These are phyloP conservation scores for Cutaneotrichosporon mucoides DNA, from an alignment of 1,284 basidiomycete species.

Conservation along the genomic window DNA sequence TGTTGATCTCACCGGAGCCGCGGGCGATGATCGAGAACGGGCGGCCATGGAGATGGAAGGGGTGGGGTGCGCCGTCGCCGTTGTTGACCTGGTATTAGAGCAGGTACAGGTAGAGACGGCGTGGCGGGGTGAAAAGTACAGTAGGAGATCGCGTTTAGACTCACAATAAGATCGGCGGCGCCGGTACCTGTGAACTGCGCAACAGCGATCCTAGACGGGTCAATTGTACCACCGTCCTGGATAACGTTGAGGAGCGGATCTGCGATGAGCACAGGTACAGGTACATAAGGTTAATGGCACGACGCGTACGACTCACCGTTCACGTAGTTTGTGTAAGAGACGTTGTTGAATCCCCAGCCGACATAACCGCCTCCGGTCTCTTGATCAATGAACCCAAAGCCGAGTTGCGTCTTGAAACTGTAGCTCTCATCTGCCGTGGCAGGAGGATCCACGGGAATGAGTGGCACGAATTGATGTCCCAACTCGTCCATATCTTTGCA, in stretches of 20 bases:
- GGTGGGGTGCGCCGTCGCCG: slow-evolving; percentile 43
- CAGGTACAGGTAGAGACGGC: too few species aligned
- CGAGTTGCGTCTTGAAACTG: slow-evolving; percentile 28
- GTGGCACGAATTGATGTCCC: slow-evolving; percentile 10
- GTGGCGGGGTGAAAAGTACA: too few species aligned
- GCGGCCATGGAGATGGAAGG: slow-evolving; percentile 40
- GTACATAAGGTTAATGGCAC: too few species aligned
- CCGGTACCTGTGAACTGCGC: neutral
- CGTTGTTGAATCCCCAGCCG: slow-evolving; percentile 31
- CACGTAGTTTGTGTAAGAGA: slow-evolving; percentile 30
- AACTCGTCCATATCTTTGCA: slow-evolving; percentile 10
- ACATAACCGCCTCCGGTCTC: slow-evolving; percentile 14
- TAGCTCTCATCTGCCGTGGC: slow-evolving; percentile 12
- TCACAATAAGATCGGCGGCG: slow-evolving; percentile 10
- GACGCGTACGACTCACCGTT: too few species aligned
- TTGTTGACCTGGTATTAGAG: too few species aligned
- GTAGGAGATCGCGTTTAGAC: too few species aligned
- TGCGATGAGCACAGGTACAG: too few species aligned
- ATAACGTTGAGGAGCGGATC: slow-evolving; percentile 35
- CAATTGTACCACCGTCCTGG: slow-evolving; percentile 20
- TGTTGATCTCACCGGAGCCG: slow-evolving; percentile 34
- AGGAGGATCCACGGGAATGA: slow-evolving; percentile 3
- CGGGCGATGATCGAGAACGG: slow-evolving; percentile 37
- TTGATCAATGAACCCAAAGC: slow-evolving; percentile 23
- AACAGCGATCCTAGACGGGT: slow-evolving; percentile 16